Base-by-base conservation (phyloP, 1,284 basidiomycete species). In the Puccinia sorghi region DNA sequence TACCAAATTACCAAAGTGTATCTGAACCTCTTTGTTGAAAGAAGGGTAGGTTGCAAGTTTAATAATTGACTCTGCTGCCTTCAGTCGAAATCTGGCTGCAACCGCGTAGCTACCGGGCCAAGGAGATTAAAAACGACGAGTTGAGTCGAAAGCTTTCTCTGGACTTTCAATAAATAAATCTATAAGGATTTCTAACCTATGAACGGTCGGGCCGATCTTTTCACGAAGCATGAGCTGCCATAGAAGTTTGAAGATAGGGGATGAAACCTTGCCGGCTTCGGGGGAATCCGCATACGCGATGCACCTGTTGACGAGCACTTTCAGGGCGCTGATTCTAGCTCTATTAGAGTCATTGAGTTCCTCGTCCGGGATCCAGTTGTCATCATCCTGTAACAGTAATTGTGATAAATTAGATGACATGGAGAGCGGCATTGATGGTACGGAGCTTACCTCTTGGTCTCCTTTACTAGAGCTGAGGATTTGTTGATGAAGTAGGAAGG, bases 41-140 rank as follows among this genome's bases (percentile, higher is more conserved):
- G 83, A 83, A 22, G 88, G 86, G 15, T 90, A 86, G 0, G 89
- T 88, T 0, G 91, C 90, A 11, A 99, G 86, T 84, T 94, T 93
- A 59, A 97, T 85, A 67, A 98, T 83, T 0, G 92, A 93, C 11
- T 90, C 85, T 0, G 92, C 91, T 0, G 94, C 93, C 82, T 92
- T 90, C 39, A 97, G 85, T 22, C 95, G 89, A 85, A 98, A 81
- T 48, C 87, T 85, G 15, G 84, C 83, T 6, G 81, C 80, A 54
- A 82, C 80, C 9, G 80, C 74, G 22, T 69, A 71, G 48, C 81
- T 83, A 73, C 17, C 5, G 4, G 7, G 48, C 9, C 20, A 48
- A 13, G 6, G 43, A 1, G 15, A 27, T 25, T 61, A 70, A 32
- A 13, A 12, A 25, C 13, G 66, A 52, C 41, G 43, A 13, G 81